Conservation (phyloP, 2,329 filamentous ascomycete genomes). For the Fusarium gaditjirri region DNA sequence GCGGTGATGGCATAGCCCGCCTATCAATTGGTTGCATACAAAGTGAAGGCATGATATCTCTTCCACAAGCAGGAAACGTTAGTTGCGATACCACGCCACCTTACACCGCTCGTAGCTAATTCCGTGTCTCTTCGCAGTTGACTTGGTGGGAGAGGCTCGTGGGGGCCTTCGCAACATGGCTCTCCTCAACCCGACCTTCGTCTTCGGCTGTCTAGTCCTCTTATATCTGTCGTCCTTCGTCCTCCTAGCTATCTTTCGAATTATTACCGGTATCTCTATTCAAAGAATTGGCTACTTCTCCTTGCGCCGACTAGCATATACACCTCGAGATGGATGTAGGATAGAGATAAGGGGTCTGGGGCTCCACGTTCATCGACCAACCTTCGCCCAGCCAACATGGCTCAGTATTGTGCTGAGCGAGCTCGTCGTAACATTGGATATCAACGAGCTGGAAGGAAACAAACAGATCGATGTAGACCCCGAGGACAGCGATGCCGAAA, state of each 20-base stretch:
- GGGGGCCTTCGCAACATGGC: constrained; percentile 61
- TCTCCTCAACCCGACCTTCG: constrained; percentile 79
- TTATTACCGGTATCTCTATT: constrained; percentile 93
- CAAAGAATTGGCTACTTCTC: constrained; percentile 95
- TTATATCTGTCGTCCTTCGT: constrained; percentile 93
- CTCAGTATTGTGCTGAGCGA: constrained; percentile 90
- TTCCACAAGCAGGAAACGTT: constrained; percentile 39
- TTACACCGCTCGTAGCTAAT: constrained; percentile 42
- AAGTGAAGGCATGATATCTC: constrained; percentile 45
- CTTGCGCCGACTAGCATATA: constrained; percentile 88
- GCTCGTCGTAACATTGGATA: constrained; percentile 83
- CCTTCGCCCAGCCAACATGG: constrained; percentile 97
- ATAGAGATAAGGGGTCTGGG: constrained; percentile 91
- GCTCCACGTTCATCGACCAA: constrained; percentile 88
- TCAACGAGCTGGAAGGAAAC: constrained; percentile 69
- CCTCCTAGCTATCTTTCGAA: constrained; percentile 89
- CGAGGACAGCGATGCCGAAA: constrained; percentile 44
- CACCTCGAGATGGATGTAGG: constrained; percentile 86
- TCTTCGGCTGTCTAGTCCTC: constrained; percentile 86
- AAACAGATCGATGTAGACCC: constrained; percentile 47
- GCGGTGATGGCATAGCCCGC: constrained; percentile 44
- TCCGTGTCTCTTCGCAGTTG: constrained; percentile 26
- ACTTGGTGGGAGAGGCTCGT: constrained; percentile 42
- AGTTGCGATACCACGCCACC: constrained; percentile 38
- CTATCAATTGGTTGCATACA: constrained; percentile 29